Evolutionary conservation across 164 flowering plant genomes (phyloP), one percentile per base, ranked within the genome.

Genomic region (Euptelea pleiosperma): DNA sequence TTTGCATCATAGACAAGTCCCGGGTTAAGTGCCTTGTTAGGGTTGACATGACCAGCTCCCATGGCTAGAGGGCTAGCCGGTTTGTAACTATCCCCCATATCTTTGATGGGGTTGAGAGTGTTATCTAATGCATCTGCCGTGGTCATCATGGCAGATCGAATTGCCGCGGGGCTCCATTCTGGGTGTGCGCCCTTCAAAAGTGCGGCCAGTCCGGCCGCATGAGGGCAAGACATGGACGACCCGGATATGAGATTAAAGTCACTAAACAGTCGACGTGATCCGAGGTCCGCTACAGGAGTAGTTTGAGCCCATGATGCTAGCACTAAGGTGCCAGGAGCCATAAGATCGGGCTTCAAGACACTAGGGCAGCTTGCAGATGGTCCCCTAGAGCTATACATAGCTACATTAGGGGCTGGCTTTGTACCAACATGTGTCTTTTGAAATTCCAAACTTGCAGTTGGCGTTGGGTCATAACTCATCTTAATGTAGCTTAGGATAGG

Each of bases 171-270:
- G 65, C 82, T 81, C 91, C 93, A 86, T 1, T 77, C 79, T 0
- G 91, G 89, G 63, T 82, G 83, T 0, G 70, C 82, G 6, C 55
- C 78, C 42, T 70, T 82, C 28, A 85, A 43, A 12, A 88, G 73
- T 3, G 91, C 89, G 0, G 76, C 91, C 10, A 82, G 65, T 0
- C 96, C 96, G 0, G 85, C 63, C 11, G 70, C 85, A 42, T 83
- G 89, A 1, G 96, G 92, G 57, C 85, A 80, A 1, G 96, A 41
- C 92, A 85, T 83, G 47, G 91, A 87, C 25, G 91, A 85, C 4
- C 96, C 91, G 0, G 86, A 82, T 15, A 76, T 1, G 3, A 88
- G 18, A 52, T 78, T 77, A 73, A 75, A 86, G 36, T 73, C 53
- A 28, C 67, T 72, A 26, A 16, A 79, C 18, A 77, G 8, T 0